These are phyloP conservation scores for Noccaea caerulescens DNA, from an alignment of 345 rosid genomes.

Conservation along the genomic window DNA sequence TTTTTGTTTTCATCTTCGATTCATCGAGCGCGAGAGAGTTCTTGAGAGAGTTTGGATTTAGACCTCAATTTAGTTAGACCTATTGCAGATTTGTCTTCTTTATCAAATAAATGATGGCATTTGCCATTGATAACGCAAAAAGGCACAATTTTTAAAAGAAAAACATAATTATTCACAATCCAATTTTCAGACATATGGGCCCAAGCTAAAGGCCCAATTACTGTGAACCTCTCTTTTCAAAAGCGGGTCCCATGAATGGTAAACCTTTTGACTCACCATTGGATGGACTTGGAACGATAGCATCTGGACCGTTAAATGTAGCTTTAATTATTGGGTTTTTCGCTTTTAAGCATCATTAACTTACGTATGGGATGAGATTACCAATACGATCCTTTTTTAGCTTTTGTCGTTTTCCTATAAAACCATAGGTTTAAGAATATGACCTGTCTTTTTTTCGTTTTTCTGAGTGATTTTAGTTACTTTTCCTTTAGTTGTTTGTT, in stretches of 20 bases:
- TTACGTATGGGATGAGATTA: constrained; percentile 38
- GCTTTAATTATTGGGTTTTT: constrained; percentile 14
- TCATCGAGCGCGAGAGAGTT: no score
- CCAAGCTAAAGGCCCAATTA: constrained; percentile 40
- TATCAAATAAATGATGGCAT: constrained; percentile 8
- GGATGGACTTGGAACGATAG: constrained; percentile 5
- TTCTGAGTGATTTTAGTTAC: constrained; percentile 11
- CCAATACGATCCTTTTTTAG: constrained; percentile 28
- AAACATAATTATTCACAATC: constrained; percentile 17
- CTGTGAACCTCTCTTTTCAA: constrained; percentile 14
- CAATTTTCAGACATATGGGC: constrained; percentile 33
- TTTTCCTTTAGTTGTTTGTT: neutral
- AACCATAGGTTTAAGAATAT: constrained; percentile 22
- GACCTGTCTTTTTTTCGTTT: constrained; percentile 13
- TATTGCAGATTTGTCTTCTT: neutral
- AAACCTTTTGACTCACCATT: constrained; percentile 36
- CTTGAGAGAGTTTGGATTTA: no score
- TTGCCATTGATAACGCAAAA: constrained; percentile 4
- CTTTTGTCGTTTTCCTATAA: constrained; percentile 39
- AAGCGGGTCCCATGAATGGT: constrained; percentile 18
- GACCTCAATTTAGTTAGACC: no score
- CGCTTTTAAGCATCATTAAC: constrained; percentile 37
- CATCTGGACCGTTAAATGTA: constrained; percentile 41
- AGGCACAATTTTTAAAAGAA: neutral
- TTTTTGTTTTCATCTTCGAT: no score